Base-by-base conservation (phyloP, 2,329 filamentous ascomycete species). In the Aureobasidium namibiae region DNA sequence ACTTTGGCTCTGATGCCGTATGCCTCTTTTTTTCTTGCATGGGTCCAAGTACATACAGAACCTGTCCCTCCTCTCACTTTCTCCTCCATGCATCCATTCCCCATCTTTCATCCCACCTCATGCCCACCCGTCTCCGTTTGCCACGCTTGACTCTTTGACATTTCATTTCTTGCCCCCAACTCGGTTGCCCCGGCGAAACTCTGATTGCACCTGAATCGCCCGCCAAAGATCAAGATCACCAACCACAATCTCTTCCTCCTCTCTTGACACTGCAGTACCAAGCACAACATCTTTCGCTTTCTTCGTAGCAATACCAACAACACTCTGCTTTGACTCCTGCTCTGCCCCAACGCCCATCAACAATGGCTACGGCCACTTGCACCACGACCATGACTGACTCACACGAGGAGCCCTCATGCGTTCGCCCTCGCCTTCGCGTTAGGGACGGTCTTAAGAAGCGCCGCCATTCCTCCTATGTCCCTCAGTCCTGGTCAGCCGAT, bases 381-480 rank as follows among this genome's bases (percentile, higher is more conserved):
- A 64, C 63, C 14, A 61, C 64, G 3, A 60, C 61, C 44, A 63
- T 67, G 44, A 68, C 67, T 34, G 68, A 72, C 56, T 71, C 66
- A 58, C 66, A 74, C 61, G 77, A 79, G 64, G 77, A 78, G 65
- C 75, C 75, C 23, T 76, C 71, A 16, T 67, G 67, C 31, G 67
- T 71, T 39, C 72, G 68, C 65, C 56, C 70, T 66, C 60, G 69
- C 60, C 66, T 71, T 3, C n/a, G 18, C 45, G 68, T 68, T 14
- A 64, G 72, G 56, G 46, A 59, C 23, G 54, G 54, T 10, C 41
- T 57, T 21, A 69, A 73, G 59, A 71, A 75, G 45, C 69, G 76
- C 60, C 70, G 77, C 36, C 77, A 78, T 63, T 78, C 76, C 21
- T 78, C 75, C 41, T 77, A 78, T 65, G 69, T 75, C 52, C 68